phyloP scores from a whole-genome alignment of 805 yeast genomes.

The Candida piceae region DNA sequence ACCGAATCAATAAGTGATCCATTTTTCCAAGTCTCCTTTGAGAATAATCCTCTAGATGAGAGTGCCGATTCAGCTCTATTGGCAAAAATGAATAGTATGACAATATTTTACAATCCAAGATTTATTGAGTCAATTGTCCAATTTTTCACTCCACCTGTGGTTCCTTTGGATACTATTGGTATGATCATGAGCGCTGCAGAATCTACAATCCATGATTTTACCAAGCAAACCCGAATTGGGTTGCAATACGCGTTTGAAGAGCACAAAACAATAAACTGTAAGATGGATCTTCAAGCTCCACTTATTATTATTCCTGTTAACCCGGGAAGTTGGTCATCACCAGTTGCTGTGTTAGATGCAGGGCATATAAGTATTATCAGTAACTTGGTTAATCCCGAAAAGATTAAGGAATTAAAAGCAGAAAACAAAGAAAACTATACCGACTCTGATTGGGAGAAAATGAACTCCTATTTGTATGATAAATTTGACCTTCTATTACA shows the following conservation, averaged over 20 bases:
- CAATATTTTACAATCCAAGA: conserved; percentile 81
- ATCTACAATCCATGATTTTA: conserved; percentile 85
- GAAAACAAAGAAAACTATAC: conserved; percentile 50
- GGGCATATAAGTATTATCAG: conserved; percentile 87
- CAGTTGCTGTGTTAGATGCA: conserved; percentile 90
- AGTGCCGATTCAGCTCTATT: conserved; percentile 75
- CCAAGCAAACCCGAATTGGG: conserved; percentile 86
- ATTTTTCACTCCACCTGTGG: conserved; percentile 84
- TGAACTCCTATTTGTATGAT: conserved; percentile 84
- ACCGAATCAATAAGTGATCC: conserved; percentile 40
- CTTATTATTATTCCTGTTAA: conserved; percentile 81
- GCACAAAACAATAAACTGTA: conserved; percentile 82
- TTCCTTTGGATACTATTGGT: conserved; percentile 81
- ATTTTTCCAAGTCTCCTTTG: conserved; percentile 77
- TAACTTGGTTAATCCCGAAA: conserved; percentile 68
- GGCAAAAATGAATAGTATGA: conserved; percentile 78
- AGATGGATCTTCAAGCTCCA: conserved; percentile 92
- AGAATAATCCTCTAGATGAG: conserved; percentile 78
- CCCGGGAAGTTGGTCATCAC: conserved; percentile 72
- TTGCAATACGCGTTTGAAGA: conserved; percentile 90
- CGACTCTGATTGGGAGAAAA: conserved; percentile 66
- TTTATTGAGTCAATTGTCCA: conserved; percentile 68
- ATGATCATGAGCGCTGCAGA: conserved; percentile 94
- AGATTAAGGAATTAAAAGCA: conserved; percentile 62
- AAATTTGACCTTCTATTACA: conserved; percentile 69